Conservation (phyloP, 176 grass and related monocot genomes). For the Typha latifolia region DNA sequence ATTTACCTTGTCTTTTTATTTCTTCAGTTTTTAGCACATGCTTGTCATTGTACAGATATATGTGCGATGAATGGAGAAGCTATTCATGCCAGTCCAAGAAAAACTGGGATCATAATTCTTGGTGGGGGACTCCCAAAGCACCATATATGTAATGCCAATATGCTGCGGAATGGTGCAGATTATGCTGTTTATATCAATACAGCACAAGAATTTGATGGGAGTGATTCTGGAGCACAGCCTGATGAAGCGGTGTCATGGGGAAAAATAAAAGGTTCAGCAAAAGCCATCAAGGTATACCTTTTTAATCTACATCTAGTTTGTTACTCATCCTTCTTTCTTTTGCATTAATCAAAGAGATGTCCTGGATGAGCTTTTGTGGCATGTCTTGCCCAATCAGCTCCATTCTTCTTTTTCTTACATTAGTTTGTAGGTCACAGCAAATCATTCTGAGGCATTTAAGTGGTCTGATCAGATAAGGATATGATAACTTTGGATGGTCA, state of each 20-base stretch:
- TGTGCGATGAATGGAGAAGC: slow-evolving; percentile 79
- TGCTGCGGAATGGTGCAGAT: slow-evolving; percentile 89
- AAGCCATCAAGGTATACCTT: slow-evolving; percentile 58
- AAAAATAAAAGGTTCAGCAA: slow-evolving; percentile 94
- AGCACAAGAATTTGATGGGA: slow-evolving; percentile 94
- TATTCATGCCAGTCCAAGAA: slow-evolving; percentile 59
- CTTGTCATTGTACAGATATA: slow-evolving; percentile 47
- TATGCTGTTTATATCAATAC: slow-evolving; percentile 97
- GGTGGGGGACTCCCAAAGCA: slow-evolving; percentile 90
- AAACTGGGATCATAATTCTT: slow-evolving; percentile 82
- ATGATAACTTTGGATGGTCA: no score
- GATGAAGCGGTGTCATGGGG: slow-evolving; percentile 98
- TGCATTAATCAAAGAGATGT: no score
- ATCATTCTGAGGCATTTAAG: no score
- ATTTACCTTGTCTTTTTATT: neutral
- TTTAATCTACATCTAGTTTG: neutral
- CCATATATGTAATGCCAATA: slow-evolving; percentile 98
- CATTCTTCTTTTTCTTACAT: no score
- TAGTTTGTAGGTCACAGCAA: no score
- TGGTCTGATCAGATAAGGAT: no score
- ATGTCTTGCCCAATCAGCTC: no score
- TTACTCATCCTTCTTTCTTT: no score
- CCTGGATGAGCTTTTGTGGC: no score
- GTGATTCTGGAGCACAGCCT: slow-evolving; percentile 84
- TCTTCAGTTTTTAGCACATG: neutral